Evolutionary conservation across 2,329 filamentous ascomycete genomes (phyloP).

Genomic region (Grosmannia clavigera): DNA sequence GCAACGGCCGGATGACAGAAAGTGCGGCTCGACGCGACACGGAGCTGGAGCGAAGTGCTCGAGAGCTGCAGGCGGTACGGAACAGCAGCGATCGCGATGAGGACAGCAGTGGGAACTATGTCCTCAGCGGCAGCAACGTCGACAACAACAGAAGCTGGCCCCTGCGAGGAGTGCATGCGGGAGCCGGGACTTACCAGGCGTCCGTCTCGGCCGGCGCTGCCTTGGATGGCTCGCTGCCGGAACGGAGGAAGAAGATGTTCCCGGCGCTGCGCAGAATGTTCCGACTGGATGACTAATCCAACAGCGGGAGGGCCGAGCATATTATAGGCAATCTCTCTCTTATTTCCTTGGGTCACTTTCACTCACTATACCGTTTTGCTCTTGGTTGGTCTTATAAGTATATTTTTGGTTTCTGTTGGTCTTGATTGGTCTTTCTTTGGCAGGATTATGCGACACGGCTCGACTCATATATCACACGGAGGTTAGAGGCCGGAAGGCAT

Average conservation of each 20-base stretch:
- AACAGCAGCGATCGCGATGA: constrained; percentile 16
- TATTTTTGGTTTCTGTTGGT: background rate
- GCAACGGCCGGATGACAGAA: constrained; percentile 32
- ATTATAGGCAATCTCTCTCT: background rate
- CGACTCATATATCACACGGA: background rate
- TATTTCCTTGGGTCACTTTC: background rate
- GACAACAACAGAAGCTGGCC: constrained; percentile 12
- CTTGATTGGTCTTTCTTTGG: background rate
- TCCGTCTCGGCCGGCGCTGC: background rate
- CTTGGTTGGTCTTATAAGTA: background rate
- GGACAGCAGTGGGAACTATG: background rate
- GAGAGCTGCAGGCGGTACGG: constrained; percentile 36
- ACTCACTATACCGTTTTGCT: background rate
- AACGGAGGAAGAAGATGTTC: constrained; percentile 48
- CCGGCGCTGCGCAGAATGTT: constrained; percentile 53
- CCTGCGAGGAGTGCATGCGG: background rate
- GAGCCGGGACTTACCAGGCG: constrained; percentile 8
- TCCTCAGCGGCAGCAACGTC: constrained; percentile 10
- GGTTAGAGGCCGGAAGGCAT: background rate
- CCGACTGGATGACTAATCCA: constrained; percentile 27
- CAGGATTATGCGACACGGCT: background rate
- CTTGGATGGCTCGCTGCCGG: background rate
- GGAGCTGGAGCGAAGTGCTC: constrained; percentile 43
- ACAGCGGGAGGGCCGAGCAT: background rate
- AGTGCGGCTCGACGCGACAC: constrained; percentile 51